Base-by-base conservation (phyloP, 495 filamentous ascomycete genomes). In the Xylaria acuta region DNA sequence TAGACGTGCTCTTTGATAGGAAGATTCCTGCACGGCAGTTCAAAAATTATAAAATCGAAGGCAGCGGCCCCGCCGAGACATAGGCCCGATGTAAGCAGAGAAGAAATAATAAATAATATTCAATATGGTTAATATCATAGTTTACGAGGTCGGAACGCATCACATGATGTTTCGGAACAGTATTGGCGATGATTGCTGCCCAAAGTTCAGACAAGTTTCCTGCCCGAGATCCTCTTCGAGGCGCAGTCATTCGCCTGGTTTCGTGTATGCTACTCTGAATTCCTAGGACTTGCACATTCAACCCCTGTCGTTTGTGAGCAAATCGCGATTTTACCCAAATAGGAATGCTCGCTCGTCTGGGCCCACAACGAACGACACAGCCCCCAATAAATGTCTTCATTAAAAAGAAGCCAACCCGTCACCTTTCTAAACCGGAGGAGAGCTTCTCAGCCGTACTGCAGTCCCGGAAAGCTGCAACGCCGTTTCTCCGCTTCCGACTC, bases 21-120 rank as follows among this genome's bases (percentile, higher is more conserved):
- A 78, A 78, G 34, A 82, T 91, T 36, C 85, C 81, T 36, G 88
- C 89, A 67, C 83, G 90, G 70, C 83, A 88, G 66, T 85, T 85
- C 67, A 78, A 79, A 43, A 64, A 51, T 8, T 84, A 84, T 67
- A 75, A 74, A 27, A 79, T 83, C 49, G 82, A 83, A 41, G 53
- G 68, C 51, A 25, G 70, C 7, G 53, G 65, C 47, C 62, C 69
- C 12, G 43, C 47, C 0, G 65, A 75, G 68, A 65, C 27, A 14
- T 78, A 67, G 75, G 40, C 18, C 18, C n/a, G n/a, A n/a, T 47
- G 4, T 11, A 20, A 12, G 63, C 32, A 22, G 3, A 34, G 8
- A 64, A 34, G 18, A 16, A 43, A 6, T 4, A 16, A 59, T 20
- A 18, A n/a, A 18, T 16, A 63, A 63, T 38, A 25, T 32, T 41